Percentiles rank a stretch among this genome's conserved stretches.
Evolutionary conservation across 2,329 filamentous ascomycete species (phyloP).

Genomic region (Seiridium cupressi): DNA sequence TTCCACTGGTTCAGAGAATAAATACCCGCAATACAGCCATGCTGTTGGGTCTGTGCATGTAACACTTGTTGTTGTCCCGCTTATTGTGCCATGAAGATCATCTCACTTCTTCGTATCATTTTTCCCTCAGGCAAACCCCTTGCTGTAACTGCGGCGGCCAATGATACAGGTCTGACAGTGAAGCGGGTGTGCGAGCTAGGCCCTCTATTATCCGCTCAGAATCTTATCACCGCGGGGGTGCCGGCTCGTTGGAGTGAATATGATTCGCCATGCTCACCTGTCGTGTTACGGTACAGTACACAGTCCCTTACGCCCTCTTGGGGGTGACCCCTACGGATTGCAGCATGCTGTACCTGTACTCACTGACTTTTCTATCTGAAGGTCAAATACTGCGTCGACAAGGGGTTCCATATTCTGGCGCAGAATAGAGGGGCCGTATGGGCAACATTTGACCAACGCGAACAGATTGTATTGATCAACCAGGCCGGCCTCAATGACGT

Average conservation of each 20-base stretch:
- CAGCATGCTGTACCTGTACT: neutral
- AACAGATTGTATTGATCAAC: neutral
- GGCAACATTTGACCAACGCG: neutral
- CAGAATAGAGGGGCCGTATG: neutral
- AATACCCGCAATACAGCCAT: too few relatives aligned
- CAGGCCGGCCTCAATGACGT: neutral
- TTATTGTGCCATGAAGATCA: too few relatives aligned
- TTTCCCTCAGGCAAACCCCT: too few relatives aligned
- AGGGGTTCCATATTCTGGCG: neutral
- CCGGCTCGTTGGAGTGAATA: conserved; percentile 16
- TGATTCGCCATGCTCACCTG: conserved; percentile 13
- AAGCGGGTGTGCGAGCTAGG: too few relatives aligned
- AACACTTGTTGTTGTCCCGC: too few relatives aligned
- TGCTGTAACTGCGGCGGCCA: too few relatives aligned
- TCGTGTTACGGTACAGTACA: conserved; percentile 14
- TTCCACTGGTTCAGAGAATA: too few relatives aligned
- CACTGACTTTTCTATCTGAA: neutral
- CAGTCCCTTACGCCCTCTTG: neutral
- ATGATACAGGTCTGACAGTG: too few relatives aligned
- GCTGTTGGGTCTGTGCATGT: too few relatives aligned
- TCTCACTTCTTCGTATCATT: too few relatives aligned
- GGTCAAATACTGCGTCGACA: conserved; percentile 10
- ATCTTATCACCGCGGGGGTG: neutral
- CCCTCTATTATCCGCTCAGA: too few relatives aligned
- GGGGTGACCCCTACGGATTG: too few relatives aligned